Evolutionary conservation across 2,329 filamentous ascomycete species (phyloP), one percentile per base, ranked within the genome.

Genomic region (Talaromyces islandicus): DNA sequence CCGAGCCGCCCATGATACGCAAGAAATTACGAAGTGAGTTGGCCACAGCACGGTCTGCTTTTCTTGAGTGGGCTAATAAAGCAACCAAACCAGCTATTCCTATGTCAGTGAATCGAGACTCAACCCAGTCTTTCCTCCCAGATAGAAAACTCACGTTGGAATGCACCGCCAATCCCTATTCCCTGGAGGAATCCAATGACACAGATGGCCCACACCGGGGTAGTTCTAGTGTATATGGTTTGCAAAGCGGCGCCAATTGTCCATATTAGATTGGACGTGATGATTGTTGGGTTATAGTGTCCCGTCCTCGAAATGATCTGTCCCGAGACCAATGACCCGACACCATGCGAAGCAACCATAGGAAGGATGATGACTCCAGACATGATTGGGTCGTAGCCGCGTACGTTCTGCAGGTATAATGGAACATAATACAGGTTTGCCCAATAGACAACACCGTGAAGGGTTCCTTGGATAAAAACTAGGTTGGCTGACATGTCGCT

Each of bases 401-500:
- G 58, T 3, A 60, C 54, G 6, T 48, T 60, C 25, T 60, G 58
- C 10, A 60, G 24, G 19, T 60, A 60, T 29, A 60, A 24, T 21
- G 58, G 58, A 9, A 60, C 48, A 21, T 60, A 68, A 61, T 69
- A 69, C 24, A 67, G 54, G 35, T 66, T 63, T 48, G 64, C 62
- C 25, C 64, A 64, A 1, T 64, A 64, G 27, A 67, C 65, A 2
- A 64, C 62, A 41, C 63, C 64, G 25, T 72, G 58, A 56, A 72
- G 68, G 3, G 60, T 60, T 6, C 64, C 64, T 30, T 61, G 63
- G 50, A 67, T 66, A 11, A 63, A 56, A 27, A 65, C 63, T 54
- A 71, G 69, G 12, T 50, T 63, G 27, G 66, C 64, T 38, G 67
- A 70, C 35, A 71, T 61, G 29, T 69, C 66, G 25, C 68, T 65